Evolutionary conservation across 352 stramenopile species (phyloP).

Genomic region (Phytopythium aichiense): DNA sequence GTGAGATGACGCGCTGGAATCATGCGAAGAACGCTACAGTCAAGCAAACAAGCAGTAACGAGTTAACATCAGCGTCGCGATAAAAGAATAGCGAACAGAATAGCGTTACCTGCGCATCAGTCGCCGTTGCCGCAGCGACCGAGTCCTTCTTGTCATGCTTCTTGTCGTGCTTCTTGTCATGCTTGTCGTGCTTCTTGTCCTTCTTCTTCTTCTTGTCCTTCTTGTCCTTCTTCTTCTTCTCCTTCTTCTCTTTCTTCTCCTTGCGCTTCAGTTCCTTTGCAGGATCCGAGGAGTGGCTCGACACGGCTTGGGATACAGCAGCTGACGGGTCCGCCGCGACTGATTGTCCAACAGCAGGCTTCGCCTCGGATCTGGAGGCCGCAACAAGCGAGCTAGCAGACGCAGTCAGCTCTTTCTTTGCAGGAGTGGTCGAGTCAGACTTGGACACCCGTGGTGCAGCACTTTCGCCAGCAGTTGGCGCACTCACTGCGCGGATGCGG

Average conservation of each 20-base stretch:
- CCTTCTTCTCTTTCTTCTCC: slow-evolving; percentile 43
- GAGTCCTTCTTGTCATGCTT: slow-evolving; percentile 26
- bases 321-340: neutral
- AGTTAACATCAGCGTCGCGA: neutral
- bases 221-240: slow-evolving; percentile 65
- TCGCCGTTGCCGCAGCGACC: neutral
- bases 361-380: neutral
- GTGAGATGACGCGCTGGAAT: neutral
- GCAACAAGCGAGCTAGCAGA: slow-evolving; percentile 11
- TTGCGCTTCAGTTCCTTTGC: slow-evolving; percentile 19
- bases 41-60: neutral
- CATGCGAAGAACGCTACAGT: neutral
- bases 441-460: neutral
- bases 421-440: neutral
- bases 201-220: slow-evolving; percentile 65
- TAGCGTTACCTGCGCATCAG: neutral
- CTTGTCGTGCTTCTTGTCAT: slow-evolving; percentile 51
- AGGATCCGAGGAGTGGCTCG: neutral
- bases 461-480: neutral
- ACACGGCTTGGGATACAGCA: neutral
- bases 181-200: slow-evolving; percentile 57
- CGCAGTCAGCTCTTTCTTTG: neutral
- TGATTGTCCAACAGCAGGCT: neutral
- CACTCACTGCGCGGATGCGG: neutral
- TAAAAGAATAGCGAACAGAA: neutral